Conservation (phyloP, 495 filamentous ascomycete genomes). For the Daldinia grandis region DNA sequence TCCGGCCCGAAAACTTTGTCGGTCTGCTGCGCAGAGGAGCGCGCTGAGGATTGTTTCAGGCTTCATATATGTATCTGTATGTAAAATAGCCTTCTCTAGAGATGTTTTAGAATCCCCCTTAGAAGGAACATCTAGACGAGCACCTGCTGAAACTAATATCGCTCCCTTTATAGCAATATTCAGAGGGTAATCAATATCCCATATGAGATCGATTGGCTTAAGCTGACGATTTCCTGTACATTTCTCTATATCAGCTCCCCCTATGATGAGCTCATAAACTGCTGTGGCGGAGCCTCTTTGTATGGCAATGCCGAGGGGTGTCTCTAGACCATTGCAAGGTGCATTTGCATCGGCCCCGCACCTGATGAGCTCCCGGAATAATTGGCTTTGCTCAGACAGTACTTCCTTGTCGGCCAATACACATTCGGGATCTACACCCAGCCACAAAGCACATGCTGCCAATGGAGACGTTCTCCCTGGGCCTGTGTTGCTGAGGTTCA, state of each 20-base stretch:
- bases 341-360: constrained; percentile 7
- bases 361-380: constrained; percentile 6
- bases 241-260: constrained; percentile 16
- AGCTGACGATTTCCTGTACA: neutral
- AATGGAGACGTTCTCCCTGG: neutral
- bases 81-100: constrained; percentile 2
- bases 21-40: neutral
- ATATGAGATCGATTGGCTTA: constrained; percentile 9
- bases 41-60: neutral
- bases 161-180: constrained; percentile 8
- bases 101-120: neutral
- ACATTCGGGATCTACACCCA: neutral
- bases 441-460: neutral
- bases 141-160: constrained; percentile 19
- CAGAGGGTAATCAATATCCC: neutral
- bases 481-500: neutral
- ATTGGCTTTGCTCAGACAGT: neutral
- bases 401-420: too few relatives aligned
- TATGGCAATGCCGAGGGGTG: constrained; percentile 16
- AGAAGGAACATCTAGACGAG: constrained; percentile 14
- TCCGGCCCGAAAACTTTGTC: neutral
- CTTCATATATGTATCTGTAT: too few relatives aligned
- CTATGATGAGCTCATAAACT: constrained; percentile 15
- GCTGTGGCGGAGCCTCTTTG: neutral
- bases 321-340: neutral